Evolutionary conservation across 2,329 filamentous ascomycete genomes (phyloP), one percentile per base, ranked within the genome.

Genomic region (Cyanodermella asteris): DNA sequence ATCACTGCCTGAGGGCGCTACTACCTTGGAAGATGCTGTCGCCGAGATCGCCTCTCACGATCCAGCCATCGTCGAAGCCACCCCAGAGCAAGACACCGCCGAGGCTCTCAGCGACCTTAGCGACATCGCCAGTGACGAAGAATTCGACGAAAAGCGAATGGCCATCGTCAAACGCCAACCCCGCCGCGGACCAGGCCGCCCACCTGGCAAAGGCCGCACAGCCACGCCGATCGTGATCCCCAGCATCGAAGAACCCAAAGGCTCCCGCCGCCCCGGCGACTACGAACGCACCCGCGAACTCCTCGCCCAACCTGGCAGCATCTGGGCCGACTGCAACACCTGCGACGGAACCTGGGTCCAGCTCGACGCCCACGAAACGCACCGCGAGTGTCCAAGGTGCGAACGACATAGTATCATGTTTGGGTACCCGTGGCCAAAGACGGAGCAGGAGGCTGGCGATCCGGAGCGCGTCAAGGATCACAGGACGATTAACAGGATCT

Each of bases 321-420:
- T 64, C 28, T 94, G 82, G 84, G 76, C 91, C 22, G 67, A 80
- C 33, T 97, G 87, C 50, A 76, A 69, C 25, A 80, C 75, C 14
- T 97, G 87, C 50, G 64, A 66, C 24, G 61, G 62, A 1, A 67
- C 72, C 31, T 97, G 94, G 43, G 73, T 94, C 5, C 84, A 94
- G 45, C 61, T 68, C 20, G 75, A 94, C 34, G 80, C 78, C 0
- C 93, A 91, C 45, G 72, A 72, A 35, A 93, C 82, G 1, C 68
- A 73, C 26, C 70, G 74, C 24, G 73, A 78, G 10, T 97, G 87
- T 44, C 82, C 80, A 4, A 68, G 87, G 5, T 97, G 87, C 46
- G 87, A 97, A 51, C 67, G 87, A 1, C 87, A 97, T 43, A 90
- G 77, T 10, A 94, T 91, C 52, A 54, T 97, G 1, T 97, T 94